Percentiles rank a stretch among this genome's conserved stretches.
phyloP scores from a whole-genome alignment of 805 yeast genomes.

The Barnettozyma pratensis region DNA sequence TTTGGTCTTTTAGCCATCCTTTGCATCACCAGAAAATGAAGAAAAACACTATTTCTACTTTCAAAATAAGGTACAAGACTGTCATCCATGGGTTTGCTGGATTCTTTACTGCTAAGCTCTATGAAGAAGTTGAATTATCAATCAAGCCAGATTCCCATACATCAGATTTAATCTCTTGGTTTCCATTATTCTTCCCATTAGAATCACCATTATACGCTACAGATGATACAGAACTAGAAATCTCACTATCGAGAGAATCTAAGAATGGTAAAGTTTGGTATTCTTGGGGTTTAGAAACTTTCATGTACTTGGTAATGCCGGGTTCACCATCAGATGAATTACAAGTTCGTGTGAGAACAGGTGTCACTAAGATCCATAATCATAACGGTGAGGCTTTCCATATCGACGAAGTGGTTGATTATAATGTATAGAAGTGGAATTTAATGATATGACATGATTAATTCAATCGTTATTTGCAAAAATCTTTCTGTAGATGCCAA shows the following conservation, averaged over 20 bases:
- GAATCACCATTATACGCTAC: constrained; percentile 45
- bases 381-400: constrained; percentile 28
- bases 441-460: too few species aligned
- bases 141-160: constrained; percentile 43
- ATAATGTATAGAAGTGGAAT: too few species aligned
- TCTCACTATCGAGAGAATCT: constrained; percentile 45
- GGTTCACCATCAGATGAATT: constrained; percentile 15
- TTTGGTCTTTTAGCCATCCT: constrained; percentile 66
- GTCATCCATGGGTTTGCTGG: constrained; percentile 74
- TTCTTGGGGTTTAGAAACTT: constrained; percentile 58
- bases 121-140: constrained; percentile 49
- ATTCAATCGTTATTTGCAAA: too few species aligned
- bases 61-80: constrained; percentile 44
- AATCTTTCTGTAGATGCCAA: too few species aligned
- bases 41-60: constrained; percentile 28
- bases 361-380: constrained; percentile 35
- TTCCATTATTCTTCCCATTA: constrained; percentile 62
- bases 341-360: constrained; percentile 35
- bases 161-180: constrained; percentile 54
- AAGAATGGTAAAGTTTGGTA: constrained; percentile 51
- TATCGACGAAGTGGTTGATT: constrained; percentile 3
- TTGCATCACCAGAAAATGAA: constrained; percentile 50
- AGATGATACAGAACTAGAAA: constrained; percentile 50
- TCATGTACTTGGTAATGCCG: constrained; percentile 35
- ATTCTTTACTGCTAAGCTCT: constrained; percentile 65